Evolutionary conservation across 805 yeast genomes (phyloP).

Genomic region (Candida awuae): DNA sequence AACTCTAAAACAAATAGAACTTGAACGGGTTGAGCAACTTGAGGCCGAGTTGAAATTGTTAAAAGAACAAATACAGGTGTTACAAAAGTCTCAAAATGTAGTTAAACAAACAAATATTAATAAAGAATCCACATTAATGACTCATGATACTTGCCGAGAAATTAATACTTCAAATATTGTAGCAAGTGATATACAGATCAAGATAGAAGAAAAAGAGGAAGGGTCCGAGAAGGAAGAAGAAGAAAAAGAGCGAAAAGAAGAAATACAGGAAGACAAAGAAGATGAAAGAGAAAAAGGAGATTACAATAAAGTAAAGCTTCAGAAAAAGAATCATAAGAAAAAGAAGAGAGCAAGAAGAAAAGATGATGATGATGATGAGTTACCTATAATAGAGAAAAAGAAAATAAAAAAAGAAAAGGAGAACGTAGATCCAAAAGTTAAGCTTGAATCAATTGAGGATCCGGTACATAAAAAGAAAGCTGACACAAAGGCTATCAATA

Average conservation of each 20-base stretch:
- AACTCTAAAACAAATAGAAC: not conserved
- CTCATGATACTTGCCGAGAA: no score
- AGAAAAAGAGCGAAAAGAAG: conserved; percentile 17
- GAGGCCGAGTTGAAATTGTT: not conserved
- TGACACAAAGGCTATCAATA: no score
- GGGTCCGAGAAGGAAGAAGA: conserved; percentile 1
- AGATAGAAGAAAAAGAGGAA: conserved; percentile 1
- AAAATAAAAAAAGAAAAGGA: no score
- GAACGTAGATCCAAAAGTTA: no score
- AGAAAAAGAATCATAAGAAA: no score
- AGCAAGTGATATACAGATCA: not conserved
- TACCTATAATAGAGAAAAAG: no score
- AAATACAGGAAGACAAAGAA: conserved; percentile 18
- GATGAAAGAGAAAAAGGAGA: conserved; percentile 5
- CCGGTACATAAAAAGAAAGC: no score
- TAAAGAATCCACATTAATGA: conserved; percentile 1
- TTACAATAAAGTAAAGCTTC: conserved; percentile 1
- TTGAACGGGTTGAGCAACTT: not conserved
- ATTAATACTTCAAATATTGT: not conserved
- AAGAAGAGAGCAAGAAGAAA: no score
- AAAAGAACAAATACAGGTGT: conserved; percentile 5
- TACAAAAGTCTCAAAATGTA: conserved; percentile 3
- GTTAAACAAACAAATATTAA: conserved; percentile 2
- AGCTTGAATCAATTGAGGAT: no score
- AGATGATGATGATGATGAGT: no score